phyloP scores from a whole-genome alignment of 78 protist genomes.

The Chrysochromulina parva region DNA sequence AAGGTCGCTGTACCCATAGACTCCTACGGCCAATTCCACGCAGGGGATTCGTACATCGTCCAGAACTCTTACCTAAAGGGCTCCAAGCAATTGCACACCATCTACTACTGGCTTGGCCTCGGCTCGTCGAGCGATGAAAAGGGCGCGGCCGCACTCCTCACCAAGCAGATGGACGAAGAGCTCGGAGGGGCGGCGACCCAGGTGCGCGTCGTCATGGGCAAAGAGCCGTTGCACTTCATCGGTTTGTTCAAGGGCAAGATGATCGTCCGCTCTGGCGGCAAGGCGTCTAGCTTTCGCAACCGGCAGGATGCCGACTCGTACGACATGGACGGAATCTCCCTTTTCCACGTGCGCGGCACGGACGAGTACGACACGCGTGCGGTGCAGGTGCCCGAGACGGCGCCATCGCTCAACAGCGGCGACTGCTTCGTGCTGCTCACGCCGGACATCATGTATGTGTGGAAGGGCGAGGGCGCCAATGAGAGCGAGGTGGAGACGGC shows the following conservation, averaged over 20 bases:
- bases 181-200: conserved; percentile 47
- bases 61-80: conserved; percentile 19
- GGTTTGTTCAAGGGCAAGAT: conserved; percentile 41
- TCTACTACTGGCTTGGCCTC: conserved; percentile 60
- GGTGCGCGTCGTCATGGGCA: conserved; percentile 50
- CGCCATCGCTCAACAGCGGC: conserved; percentile 54
- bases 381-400: conserved; percentile 6
- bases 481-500: neutral
- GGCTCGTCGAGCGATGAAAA: conserved; percentile 22
- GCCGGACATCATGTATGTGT: conserved; percentile 22
- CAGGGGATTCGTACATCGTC: conserved; percentile 66
- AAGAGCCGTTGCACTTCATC: conserved; percentile 64
- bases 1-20: neutral
- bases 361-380: conserved; percentile 4
- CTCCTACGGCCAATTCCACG: conserved; percentile 47
- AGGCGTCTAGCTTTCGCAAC: no score
- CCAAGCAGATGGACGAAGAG: conserved; percentile 43
- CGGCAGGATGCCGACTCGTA: conserved; percentile 7
- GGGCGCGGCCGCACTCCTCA: conserved; percentile 55
- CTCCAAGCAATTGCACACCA: neutral
- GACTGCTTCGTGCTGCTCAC: conserved; percentile 53
- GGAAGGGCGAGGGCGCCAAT: conserved; percentile 58
- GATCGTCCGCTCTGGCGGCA: conserved; percentile 55
- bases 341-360: conserved; percentile 60
- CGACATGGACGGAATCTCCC: conserved; percentile 23